Evolutionary conservation across 2,329 filamentous ascomycete species (phyloP).

Genomic region (Penicillium expansum): DNA sequence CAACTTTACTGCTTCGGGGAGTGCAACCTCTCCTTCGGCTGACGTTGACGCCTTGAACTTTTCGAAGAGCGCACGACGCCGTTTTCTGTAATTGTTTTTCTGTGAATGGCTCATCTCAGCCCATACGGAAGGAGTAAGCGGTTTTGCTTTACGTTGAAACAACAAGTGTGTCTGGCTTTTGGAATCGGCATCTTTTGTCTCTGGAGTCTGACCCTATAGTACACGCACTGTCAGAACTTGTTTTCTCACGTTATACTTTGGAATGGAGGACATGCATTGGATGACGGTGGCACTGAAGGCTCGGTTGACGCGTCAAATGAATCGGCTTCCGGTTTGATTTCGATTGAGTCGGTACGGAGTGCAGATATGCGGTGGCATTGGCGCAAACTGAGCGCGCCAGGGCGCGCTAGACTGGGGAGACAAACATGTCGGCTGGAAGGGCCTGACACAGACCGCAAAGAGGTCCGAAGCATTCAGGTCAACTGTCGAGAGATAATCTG

Average conservation of each 20-base stretch:
- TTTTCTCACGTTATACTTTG: background rate
- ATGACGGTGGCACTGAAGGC: background rate
- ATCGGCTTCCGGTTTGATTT: background rate
- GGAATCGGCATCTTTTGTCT: background rate
- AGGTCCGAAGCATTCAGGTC: constrained; percentile 39
- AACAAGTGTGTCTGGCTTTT: background rate
- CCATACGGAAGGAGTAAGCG: background rate
- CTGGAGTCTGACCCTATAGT: background rate
- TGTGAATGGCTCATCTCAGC: background rate
- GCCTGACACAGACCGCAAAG: constrained; percentile 38
- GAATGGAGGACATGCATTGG: background rate
- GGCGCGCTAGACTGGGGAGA: constrained; percentile 32
- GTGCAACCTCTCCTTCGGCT: background rate
- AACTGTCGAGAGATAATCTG: background rate
- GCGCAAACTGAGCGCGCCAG: constrained; percentile 23
- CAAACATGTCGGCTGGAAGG: constrained; percentile 37
- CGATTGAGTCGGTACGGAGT: constrained; percentile 12
- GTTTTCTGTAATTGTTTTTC: background rate
- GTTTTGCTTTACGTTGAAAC: background rate
- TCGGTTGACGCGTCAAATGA: background rate
- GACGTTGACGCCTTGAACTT: background rate
- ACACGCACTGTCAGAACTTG: background rate
- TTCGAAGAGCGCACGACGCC: background rate
- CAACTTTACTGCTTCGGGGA: background rate
- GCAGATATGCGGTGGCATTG: constrained; percentile 27